A percentile compares a stretch with the other conserved stretches of the same genome.
phyloP scores from a whole-genome alignment of 352 stramenopile genomes.

The Globisporangium megalacanthum region DNA sequence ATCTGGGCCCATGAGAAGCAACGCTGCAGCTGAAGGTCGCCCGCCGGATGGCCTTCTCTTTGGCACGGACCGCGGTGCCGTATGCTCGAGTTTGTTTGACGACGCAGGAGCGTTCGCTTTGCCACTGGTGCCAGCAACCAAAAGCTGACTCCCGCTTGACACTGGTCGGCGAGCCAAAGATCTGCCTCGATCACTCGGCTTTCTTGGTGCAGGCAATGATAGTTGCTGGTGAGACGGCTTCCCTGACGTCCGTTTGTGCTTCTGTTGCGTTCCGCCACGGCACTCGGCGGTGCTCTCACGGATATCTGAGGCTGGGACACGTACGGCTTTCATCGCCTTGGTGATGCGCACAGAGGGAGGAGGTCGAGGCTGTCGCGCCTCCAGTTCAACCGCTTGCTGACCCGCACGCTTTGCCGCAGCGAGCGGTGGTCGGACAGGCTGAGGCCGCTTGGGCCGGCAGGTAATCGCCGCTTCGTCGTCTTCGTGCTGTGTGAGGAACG shows the following conservation, averaged over 20 bases:
- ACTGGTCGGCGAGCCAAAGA: background rate
- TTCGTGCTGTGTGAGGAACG: conserved; percentile 40
- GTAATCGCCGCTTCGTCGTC: conserved; percentile 26
- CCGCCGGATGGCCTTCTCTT: conserved; percentile 3
- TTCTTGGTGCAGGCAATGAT: background rate
- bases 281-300: background rate
- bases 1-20: conserved; percentile 12
- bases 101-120: background rate
- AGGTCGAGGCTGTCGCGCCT: conserved; percentile 2
- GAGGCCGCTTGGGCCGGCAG: background rate
- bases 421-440: background rate
- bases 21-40: conserved; percentile 2
- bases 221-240: background rate
- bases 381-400: background rate
- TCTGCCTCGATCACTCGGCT: conserved; percentile 1
- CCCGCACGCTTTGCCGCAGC: background rate
- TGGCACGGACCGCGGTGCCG: background rate
- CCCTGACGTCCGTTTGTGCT: conserved; percentile 1
- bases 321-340: background rate
- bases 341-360: conserved; percentile 2
- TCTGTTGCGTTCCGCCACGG: background rate
- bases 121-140: background rate
- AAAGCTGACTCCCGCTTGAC: background rate
- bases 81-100: background rate
- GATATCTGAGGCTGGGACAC: background rate